phyloP scores from a whole-genome alignment of 2,329 filamentous ascomycete genomes.

The Arthroderma sp. region DNA sequence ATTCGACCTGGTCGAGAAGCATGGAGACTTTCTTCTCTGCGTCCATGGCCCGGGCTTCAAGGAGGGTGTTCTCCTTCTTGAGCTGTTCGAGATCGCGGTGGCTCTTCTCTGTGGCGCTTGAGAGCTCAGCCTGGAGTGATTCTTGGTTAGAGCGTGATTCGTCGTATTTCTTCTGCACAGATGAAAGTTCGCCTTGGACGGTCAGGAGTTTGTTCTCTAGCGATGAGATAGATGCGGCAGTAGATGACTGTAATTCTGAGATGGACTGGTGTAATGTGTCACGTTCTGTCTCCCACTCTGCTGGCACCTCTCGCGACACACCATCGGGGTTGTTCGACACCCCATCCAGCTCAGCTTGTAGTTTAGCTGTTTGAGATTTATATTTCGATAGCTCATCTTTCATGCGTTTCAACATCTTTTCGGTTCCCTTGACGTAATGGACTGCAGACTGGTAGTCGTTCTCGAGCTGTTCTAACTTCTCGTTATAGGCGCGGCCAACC shows the following conservation, averaged over 20 bases:
- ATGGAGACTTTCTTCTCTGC: slow-evolving; percentile 89
- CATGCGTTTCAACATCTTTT: slow-evolving; percentile 98
- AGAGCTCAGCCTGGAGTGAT: slow-evolving; percentile 46
- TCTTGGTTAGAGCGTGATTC: slow-evolving; percentile 46
- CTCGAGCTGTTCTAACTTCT: slow-evolving; percentile 86
- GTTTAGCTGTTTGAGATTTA: slow-evolving; percentile 70
- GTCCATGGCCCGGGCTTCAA: slow-evolving; percentile 75
- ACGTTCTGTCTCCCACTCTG: slow-evolving; percentile 66
- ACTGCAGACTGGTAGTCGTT: slow-evolving; percentile 97
- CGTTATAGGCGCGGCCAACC: slow-evolving; percentile 77
- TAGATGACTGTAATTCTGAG: slow-evolving; percentile 54
- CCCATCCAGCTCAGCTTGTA: slow-evolving; percentile 69
- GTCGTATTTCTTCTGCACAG: slow-evolving; percentile 58
- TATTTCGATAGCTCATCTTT: slow-evolving; percentile 93
- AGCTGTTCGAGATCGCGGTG: slow-evolving; percentile 66
- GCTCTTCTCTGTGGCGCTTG: slow-evolving; percentile 41
- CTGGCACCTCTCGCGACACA: slow-evolving; percentile 35
- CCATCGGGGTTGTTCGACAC: slow-evolving; percentile 43
- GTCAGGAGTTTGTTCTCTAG: slow-evolving; percentile 60
- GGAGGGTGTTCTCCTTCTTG: slow-evolving; percentile 64
- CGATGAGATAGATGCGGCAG: slow-evolving; percentile 51
- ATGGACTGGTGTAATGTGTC: slow-evolving; percentile 56
- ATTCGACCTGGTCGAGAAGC: slow-evolving; percentile 86
- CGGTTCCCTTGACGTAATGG: slow-evolving; percentile 94
- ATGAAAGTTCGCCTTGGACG: slow-evolving; percentile 57